phyloP scores from a whole-genome alignment of 768 basidiomycete species.

The Hypholoma sublateritium region DNA sequence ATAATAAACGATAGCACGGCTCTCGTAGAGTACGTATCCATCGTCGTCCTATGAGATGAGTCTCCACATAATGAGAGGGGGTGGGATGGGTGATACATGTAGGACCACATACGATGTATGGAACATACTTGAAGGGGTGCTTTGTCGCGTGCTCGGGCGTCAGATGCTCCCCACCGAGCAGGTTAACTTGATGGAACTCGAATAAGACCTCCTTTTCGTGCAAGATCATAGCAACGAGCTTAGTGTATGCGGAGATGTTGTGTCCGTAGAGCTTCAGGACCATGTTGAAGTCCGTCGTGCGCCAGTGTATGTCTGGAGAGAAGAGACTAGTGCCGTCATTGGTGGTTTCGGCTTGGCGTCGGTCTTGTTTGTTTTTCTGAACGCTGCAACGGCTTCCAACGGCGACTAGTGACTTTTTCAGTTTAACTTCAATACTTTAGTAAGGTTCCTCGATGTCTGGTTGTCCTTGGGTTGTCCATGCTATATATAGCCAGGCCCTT shows the following conservation, averaged over 20 bases:
- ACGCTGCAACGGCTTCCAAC: too few relatives aligned
- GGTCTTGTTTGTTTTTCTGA: too few relatives aligned
- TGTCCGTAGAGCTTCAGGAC: conserved; percentile 35
- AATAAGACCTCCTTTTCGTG: conserved; percentile 48
- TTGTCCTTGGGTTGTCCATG: too few relatives aligned
- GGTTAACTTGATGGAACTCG: conserved; percentile 37
- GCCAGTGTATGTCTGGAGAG: too few relatives aligned
- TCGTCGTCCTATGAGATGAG: conserved; percentile 11
- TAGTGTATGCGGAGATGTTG: conserved; percentile 39
- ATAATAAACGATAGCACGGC: conserved; percentile 43
- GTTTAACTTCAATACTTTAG: too few relatives aligned
- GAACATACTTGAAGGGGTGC: conserved; percentile 56
- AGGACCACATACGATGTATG: conserved; percentile 33
- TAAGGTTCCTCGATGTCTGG: too few relatives aligned
- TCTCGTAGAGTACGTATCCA: conserved; percentile 16
- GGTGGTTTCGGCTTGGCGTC: too few relatives aligned
- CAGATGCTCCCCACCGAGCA: conserved; percentile 38
- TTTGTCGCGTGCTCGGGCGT: conserved; percentile 26
- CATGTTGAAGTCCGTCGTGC: conserved; percentile 17
- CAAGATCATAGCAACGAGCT: conserved; percentile 41
- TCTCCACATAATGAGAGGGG: too few relatives aligned
- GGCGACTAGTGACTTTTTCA: too few relatives aligned
- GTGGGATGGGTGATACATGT: too few relatives aligned
- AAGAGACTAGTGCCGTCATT: too few relatives aligned
- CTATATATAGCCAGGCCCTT: too few relatives aligned